Base-by-base conservation (phyloP, 495 filamentous ascomycete species). In the Aspergillus asperescens region DNA sequence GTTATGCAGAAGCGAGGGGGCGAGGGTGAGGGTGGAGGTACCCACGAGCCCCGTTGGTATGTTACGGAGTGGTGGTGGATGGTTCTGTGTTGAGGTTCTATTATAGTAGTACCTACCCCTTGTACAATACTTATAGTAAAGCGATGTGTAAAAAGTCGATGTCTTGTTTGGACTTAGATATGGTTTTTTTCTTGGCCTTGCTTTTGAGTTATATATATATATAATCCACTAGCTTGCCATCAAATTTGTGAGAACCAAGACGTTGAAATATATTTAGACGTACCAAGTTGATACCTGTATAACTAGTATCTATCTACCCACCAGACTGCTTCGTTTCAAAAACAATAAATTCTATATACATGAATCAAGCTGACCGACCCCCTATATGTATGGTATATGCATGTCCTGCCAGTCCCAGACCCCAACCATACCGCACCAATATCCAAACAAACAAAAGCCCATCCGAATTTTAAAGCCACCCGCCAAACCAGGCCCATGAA, bases 21-120 rank as follows among this genome's bases (percentile, higher is more conserved):
- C 15, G 59, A 64, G 48, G 57, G 52, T 50, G 67, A 63, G 41
- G 54, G 63, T 16, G 19, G 62, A 41, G 53, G 63, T 16, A 16
- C 18, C 8, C 12, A 47, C 20, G 63, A 68, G 5, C 46, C 67
- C 3, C 62, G 70, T 4, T 82, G 80, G 67, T 72, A 59, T 5
- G 72, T 78, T 10, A 65, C 62, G 37, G 83, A 87, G 63, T 89
- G 84, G 81, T 90, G 87, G 86, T 90, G 85, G 84, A 66, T 77
- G 73, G 58, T 67, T 48, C 37, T 71, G 18, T 28, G 28, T 25
- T 57, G 34, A 15, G 12, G 29, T 35, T 16, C n/a, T n/a, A n/a
- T n/a, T n/a, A n/a, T n/a, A n/a, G n/a, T n/a, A n/a, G n/a, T n/a
- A n/a, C n/a, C n/a, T n/a, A n/a, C n/a, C n/a, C n/a, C n/a, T n/a